Conservation (phyloP, 768 basidiomycete species). For the Saitozyma podzolica region DNA sequence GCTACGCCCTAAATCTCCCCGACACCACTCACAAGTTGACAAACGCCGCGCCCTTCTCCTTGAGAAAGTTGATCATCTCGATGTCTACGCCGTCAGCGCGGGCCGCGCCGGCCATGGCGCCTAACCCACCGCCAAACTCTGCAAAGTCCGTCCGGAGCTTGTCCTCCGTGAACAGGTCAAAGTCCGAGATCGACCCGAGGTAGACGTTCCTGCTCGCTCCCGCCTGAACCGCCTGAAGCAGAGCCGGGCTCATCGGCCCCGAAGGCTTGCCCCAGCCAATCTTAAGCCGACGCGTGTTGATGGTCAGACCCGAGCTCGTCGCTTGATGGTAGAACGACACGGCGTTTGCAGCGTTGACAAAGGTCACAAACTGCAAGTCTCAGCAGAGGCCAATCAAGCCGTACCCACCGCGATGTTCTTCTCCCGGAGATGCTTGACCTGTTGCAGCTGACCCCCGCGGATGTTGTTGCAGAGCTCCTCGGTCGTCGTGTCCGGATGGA, state of each 20-base stretch:
- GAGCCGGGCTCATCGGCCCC: slow-evolving; percentile 76
- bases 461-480: slow-evolving; percentile 97
- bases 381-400: not conserved
- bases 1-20: slow-evolving; percentile 6
- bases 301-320: slow-evolving; percentile 79
- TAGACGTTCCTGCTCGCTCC: slow-evolving; percentile 97
- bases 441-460: slow-evolving; percentile 93
- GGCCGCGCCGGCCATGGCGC: not conserved
- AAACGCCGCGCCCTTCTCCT: slow-evolving; percentile 85
- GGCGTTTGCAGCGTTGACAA: slow-evolving; percentile 89
- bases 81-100: slow-evolving; percentile 61
- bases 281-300: slow-evolving; percentile 92
- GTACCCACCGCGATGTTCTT: slow-evolving; percentile 88
- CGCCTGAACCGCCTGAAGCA: slow-evolving; percentile 83
- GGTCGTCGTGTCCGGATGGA: slow-evolving; percentile 90
- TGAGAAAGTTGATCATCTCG: slow-evolving; percentile 91
- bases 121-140: slow-evolving; percentile 82
- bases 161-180: slow-evolving; percentile 85
- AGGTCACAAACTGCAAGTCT: slow-evolving; percentile 77
- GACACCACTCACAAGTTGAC: slow-evolving; percentile 49
- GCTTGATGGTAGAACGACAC: slow-evolving; percentile 94
- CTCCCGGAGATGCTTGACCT: slow-evolving; percentile 91
- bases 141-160: slow-evolving; percentile 88
- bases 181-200: slow-evolving; percentile 92
- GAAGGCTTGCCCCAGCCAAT: slow-evolving; percentile 98